phyloP scores from a whole-genome alignment of 106 monocot genomes.

The Narthecium ossifragum region DNA sequence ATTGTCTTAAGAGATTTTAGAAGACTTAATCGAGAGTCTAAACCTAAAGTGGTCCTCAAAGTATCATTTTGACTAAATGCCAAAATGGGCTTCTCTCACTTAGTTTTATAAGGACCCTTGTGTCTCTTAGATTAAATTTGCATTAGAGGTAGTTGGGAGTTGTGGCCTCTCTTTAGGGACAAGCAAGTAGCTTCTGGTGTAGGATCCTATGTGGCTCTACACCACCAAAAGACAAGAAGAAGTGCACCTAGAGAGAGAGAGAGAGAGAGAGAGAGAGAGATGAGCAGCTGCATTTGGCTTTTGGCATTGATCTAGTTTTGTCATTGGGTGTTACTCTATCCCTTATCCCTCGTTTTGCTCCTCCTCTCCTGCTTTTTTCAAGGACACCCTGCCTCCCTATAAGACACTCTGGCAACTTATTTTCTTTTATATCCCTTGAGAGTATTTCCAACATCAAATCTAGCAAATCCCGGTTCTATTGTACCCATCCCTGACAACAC shows the following conservation, averaged over 20 bases:
- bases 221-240: too few species aligned
- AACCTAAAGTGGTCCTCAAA: neutral
- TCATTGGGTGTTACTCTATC: slow-evolving; percentile 7
- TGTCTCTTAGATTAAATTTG: neutral
- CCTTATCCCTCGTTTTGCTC: slow-evolving; percentile 52
- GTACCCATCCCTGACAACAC: slow-evolving; percentile 13
- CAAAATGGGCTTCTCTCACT: neutral
- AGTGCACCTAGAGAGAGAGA: neutral
- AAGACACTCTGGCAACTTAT: neutral
- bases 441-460: slow-evolving; percentile 16
- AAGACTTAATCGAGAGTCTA: too few species aligned
- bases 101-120: neutral
- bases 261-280: neutral
- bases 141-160: neutral
- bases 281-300: slow-evolving; percentile 2
- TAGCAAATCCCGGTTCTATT: slow-evolving; percentile 47
- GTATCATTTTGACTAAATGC: neutral
- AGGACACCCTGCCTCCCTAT: slow-evolving; percentile 9
- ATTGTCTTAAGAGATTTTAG: too few species aligned
- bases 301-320: slow-evolving; percentile 15
- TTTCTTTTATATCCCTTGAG: slow-evolving; percentile 10
- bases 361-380: slow-evolving; percentile 50
- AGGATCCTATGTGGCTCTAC: neutral
- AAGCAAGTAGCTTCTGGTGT: neutral
- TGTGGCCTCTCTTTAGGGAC: neutral